Base-by-base conservation (phyloP, 495 filamentous ascomycete species). In the Glarea lozoyensis region DNA sequence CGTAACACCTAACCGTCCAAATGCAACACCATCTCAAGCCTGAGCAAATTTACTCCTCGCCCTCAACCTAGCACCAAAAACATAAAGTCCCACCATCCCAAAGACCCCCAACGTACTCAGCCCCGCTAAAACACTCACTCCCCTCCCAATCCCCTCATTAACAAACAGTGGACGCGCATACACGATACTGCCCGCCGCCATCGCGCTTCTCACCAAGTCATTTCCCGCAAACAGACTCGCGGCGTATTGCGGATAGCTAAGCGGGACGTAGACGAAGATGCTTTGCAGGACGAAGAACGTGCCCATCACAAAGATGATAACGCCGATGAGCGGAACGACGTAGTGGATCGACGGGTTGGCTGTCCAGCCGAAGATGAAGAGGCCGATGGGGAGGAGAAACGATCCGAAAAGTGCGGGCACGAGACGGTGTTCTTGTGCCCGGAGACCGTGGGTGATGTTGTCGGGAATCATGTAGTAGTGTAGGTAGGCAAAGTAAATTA, bases 261-360 rank as follows among this genome's bases (percentile, higher is more conserved):
- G 10, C 15, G 46, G 46, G n/a, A 89, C 69, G 59, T 88, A 92
- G 55, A 78, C 82, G 68, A 86, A 75, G 48, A 86, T 70, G 33
- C 71, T 69, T 17, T 88, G 67, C 68, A 88, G 87, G n/a, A 88
- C 74, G 18, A 63, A 35, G 15, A 74, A 68, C 0, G 69, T 38
- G 0, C 71, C 67, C 6, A 62, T 57, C 5, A 66, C 68, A 50
- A 75, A 79, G 45, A 71, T 59, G 17, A 47, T 57, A 2, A 62
- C 64, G 1, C 61, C 69, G 11, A 69, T 58, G 42, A 73, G 64
- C 27, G 65, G 58, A 15, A 74, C 69, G 12, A 70, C 59, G 73
- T 73, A 81, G 52, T 74, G 72, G 10, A 78, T 58, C 0, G 45
- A 22, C 0, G 62, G 52, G 2, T 55, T 60, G 34, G 69, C 67